Base-by-base conservation (phyloP, 352 stramenopile species). In the Globisporangium emineosum region DNA sequence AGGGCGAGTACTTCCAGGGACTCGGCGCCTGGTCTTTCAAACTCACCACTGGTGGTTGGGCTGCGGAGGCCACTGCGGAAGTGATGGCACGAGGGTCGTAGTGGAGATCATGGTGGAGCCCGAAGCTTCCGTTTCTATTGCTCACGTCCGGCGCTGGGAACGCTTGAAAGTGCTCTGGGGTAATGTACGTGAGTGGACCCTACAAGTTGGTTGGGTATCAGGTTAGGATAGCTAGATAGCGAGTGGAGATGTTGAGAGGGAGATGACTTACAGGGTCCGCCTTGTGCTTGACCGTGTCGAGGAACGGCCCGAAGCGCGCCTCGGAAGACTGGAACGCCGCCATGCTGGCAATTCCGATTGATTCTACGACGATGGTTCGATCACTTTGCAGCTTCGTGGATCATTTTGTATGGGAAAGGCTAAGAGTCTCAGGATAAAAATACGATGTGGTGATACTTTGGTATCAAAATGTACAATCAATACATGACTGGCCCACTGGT, bases 141-240 rank as follows among this genome's bases (percentile, higher is more conserved):
- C n/a, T 25, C 15, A 37, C 8, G 50, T 37, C 40, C 27, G 42
- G 73, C 43, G 40, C 66, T 66, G n/a, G 45, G 64, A 52, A 59
- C 10, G 53, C 54, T 57, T 71, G 72, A 15, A 74, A 42, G 43
- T 64, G 43, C 40, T 62, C 42, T 10, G 42, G 23, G 19, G 67
- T 47, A 0, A 68, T 75, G 56, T 88, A 90, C 32, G 81, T 83
- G 23, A 69, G 75, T 17, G 80, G 72, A 30, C 79, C 71, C 80
- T 89, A 60, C 13, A 23, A 37, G n/a, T n/a, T n/a, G n/a, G n/a
- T 32, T 58, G 13, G 17, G 9, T 19, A 19, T 40, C n/a, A 15
- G 17, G 8, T 53, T 17, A 19, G 15, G 40, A 21, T 13, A 7
- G 21, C 35, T 25, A 23, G 43, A n/a, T 19, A 23, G 35, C n/a